phyloP scores from a whole-genome alignment of 306 rosid species.

The Glycine latifolia region DNA sequence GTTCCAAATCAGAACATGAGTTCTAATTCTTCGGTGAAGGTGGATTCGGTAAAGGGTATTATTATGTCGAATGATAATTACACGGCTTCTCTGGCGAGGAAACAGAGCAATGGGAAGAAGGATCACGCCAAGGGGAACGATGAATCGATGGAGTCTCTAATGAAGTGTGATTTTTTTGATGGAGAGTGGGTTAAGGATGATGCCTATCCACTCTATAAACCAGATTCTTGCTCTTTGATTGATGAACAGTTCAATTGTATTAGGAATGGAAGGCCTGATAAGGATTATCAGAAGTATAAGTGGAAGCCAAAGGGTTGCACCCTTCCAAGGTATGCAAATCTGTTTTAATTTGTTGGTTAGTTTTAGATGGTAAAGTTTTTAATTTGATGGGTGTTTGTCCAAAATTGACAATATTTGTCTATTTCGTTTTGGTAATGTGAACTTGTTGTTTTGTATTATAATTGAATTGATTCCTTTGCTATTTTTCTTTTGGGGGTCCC shows the following conservation, averaged over 20 bases:
- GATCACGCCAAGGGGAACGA: constrained; percentile 38
- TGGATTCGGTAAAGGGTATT: constrained; percentile 17
- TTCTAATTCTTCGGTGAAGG: background rate
- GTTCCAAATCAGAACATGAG: constrained; percentile 4
- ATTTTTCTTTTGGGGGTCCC: constrained; percentile 7
- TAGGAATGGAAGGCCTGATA: constrained; percentile 85
- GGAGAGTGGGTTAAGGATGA: constrained; percentile 90
- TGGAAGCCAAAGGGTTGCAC: constrained; percentile 90
- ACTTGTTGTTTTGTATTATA: background rate
- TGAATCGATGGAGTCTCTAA: constrained; percentile 62
- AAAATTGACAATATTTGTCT: background rate
- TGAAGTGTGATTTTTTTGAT: constrained; percentile 77
- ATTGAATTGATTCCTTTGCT: constrained; percentile 5
- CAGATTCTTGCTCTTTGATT: constrained; percentile 78
- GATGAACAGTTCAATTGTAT: constrained; percentile 91
- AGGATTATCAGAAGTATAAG: constrained; percentile 66
- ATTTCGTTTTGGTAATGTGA: background rate
- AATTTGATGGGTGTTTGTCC: constrained; percentile 5
- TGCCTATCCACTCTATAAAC: constrained; percentile 74
- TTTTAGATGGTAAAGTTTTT: background rate
- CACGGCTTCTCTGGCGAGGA: constrained; percentile 58
- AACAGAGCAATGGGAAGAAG: constrained; percentile 46
- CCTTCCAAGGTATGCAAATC: constrained; percentile 63
- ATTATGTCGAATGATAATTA: constrained; percentile 40
- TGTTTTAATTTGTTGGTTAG: background rate